Evolutionary conservation across 108 stramenopile genomes (phyloP).

Genomic region (Stephanodiscus minutulus): DNA sequence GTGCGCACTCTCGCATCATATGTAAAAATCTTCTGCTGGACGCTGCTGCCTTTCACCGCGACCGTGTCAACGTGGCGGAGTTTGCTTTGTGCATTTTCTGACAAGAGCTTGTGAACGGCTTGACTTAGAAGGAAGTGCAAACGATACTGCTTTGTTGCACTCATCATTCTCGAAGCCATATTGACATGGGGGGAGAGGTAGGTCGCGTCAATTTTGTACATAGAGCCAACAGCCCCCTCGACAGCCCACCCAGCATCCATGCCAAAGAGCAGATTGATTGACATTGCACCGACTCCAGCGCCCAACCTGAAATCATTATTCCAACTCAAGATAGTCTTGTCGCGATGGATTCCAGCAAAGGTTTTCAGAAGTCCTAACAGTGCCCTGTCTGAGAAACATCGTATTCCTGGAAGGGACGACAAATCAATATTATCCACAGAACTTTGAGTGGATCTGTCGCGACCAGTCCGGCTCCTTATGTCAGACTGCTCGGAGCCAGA

Average conservation of each 20-base stretch:
- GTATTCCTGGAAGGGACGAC: constrained; percentile 77
- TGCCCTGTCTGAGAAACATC: constrained; percentile 79
- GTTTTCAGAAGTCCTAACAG: constrained; percentile 79
- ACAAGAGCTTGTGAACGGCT: constrained; percentile 82
- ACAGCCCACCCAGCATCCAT: constrained; percentile 98
- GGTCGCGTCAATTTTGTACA: constrained; percentile 95
- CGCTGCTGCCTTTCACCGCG: constrained; percentile 89
- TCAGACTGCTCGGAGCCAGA: neutral
- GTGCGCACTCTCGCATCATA: constrained; percentile 82
- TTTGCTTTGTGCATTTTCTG: constrained; percentile 56
- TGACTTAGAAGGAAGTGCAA: constrained; percentile 72
- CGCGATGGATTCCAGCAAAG: constrained; percentile 79
- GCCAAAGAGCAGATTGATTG: constrained; percentile 87
- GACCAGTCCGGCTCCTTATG: neutral
- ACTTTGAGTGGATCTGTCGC: constrained; percentile 24
- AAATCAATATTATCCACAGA: constrained; percentile 59
- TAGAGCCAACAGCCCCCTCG: constrained; percentile 91
- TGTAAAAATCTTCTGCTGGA: constrained; percentile 86
- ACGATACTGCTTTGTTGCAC: constrained; percentile 90
- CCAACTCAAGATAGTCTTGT: constrained; percentile 67
- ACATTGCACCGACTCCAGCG: constrained; percentile 71
- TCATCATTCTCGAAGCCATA: constrained; percentile 95
- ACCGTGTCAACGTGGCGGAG: constrained; percentile 92
- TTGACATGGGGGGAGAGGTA: constrained; percentile 96
- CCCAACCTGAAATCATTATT: constrained; percentile 77